phyloP scores from a whole-genome alignment of 1,139 yeast species.

The Hyphopichia pseudoburtonii region DNA sequence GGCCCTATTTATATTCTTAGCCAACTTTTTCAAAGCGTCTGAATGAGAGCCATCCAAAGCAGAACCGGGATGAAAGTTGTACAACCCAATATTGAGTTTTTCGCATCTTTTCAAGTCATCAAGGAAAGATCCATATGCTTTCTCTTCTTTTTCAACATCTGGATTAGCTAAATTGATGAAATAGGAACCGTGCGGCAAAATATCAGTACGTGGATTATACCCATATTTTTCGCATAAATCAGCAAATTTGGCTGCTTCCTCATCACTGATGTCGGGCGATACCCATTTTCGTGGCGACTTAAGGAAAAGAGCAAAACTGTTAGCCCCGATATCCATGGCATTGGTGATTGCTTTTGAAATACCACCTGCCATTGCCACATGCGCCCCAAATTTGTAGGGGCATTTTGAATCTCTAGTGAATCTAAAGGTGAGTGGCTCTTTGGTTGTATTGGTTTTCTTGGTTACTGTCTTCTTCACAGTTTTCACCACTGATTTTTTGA shows the following conservation, averaged over 20 bases:
- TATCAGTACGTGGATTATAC: conserved; percentile 72
- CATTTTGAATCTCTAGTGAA: conserved; percentile 21
- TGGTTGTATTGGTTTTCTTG: not conserved
- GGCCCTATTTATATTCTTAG: conserved; percentile 77
- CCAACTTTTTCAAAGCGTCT: conserved; percentile 65
- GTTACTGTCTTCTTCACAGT: not conserved
- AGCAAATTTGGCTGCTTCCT: conserved; percentile 68
- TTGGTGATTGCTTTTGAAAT: conserved; percentile 74
- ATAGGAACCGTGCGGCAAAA: conserved; percentile 93
- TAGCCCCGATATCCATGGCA: conserved; percentile 75
- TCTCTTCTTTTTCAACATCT: conserved; percentile 71
- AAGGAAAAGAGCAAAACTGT: conserved; percentile 85
- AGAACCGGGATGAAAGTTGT: conserved; percentile 96
- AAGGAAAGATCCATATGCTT: conserved; percentile 74
- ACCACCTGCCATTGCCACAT: conserved; percentile 72
- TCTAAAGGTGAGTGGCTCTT: conserved; percentile 13
- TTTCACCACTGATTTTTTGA: conserved; percentile 1
- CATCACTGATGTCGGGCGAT: conserved; percentile 68
- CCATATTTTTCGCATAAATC: conserved; percentile 58
- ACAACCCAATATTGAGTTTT: conserved; percentile 74
- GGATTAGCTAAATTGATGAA: conserved; percentile 92
- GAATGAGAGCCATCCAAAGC: conserved; percentile 70
- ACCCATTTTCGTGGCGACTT: conserved; percentile 93
- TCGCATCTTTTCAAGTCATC: conserved; percentile 92
- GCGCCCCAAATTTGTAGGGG: conserved; percentile 72